Conservation (phyloP, 805 yeast species). For the Sporopachydermia quercuum region DNA sequence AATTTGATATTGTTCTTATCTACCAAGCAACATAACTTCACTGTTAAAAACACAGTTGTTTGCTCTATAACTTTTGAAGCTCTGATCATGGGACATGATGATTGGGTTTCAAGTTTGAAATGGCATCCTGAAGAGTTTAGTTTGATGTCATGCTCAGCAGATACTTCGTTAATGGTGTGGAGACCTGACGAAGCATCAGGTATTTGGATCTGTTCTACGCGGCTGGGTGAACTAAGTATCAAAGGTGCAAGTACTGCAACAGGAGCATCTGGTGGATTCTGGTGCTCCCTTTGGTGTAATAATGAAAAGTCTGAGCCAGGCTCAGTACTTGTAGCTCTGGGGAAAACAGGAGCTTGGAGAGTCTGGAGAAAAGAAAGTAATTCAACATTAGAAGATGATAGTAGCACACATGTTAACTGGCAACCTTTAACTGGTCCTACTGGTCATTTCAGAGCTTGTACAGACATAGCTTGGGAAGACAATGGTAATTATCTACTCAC, state of each 20-base stretch:
- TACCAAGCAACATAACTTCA: constrained; percentile 37
- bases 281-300: constrained; percentile 58
- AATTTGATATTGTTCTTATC: constrained; percentile 19
- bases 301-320: constrained; percentile 12
- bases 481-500: constrained; percentile 53
- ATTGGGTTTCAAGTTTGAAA: constrained; percentile 76
- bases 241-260: constrained; percentile 98
- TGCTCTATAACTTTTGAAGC: constrained; percentile 72
- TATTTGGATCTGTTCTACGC: constrained; percentile 68
- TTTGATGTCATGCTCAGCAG: constrained; percentile 78
- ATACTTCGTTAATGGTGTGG: constrained; percentile 90
- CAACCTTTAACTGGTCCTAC: constrained; percentile 37
- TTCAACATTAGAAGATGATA: no score
- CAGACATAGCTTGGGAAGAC: constrained; percentile 40
- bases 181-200: constrained; percentile 76
- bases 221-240: constrained; percentile 85
- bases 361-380: constrained; percentile 37
- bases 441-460: constrained; percentile 62
- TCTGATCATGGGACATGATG: constrained; percentile 93
- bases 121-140: constrained; percentile 60
- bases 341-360: constrained; percentile 89
- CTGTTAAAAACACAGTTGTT: constrained; percentile 21
- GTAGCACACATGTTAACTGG: constrained; percentile 24
- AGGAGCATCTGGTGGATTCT: constrained; percentile 74
- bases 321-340: constrained; percentile 48